Base-by-base conservation (phyloP, 225 moss, liverwort and hornwort species). In the Anthoceros angustus region DNA sequence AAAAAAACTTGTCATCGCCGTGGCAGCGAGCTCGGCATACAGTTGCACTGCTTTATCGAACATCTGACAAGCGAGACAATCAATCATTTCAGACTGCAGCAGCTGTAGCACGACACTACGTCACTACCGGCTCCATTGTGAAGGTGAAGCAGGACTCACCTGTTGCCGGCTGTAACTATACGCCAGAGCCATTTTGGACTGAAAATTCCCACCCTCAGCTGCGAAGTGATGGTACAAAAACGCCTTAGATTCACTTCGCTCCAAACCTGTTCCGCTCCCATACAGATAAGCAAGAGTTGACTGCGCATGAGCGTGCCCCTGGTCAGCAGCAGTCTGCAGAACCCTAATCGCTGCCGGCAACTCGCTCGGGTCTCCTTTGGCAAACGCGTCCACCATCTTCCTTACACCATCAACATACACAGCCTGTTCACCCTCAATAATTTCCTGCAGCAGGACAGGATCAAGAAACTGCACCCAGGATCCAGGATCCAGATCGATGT, bases 1-100 rank as follows among this genome's bases (percentile, higher is more conserved):
- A 43, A 79, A 79, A 68, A 87, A 89, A 73, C 92, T 98, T 46
- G 91, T 82, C 95, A 98, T 98, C 21, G 88, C 85, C 42, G 81
- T 84, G 26, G 85, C 88, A 38, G 91, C 91, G 50, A 98, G 79
- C 80, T 98, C 95, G 12, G 91, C 82, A 66, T 98, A 98, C 12
- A 98, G 84, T 70, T 80, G 82, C 50, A 92, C 88, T 69, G 91
- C 91, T 79, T 86, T 86, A 42, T 80, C 83, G 62, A 71, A 71
- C 63, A 87, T 71, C 95, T 98, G 79, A 55, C 15, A 55, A 55
- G 6, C 55, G 7, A 55, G 55, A 32, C 1, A 32, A 32, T 32
- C 32, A 32, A 32, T 32, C 32, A 32, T 32, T 32, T 32, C 32
- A 32, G 32, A 32, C 32, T 32, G 32, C 32, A 1, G 4, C 32